Evolutionary conservation across 2,329 filamentous ascomycete species (phyloP).

Genomic region (Penicillium sp.): DNA sequence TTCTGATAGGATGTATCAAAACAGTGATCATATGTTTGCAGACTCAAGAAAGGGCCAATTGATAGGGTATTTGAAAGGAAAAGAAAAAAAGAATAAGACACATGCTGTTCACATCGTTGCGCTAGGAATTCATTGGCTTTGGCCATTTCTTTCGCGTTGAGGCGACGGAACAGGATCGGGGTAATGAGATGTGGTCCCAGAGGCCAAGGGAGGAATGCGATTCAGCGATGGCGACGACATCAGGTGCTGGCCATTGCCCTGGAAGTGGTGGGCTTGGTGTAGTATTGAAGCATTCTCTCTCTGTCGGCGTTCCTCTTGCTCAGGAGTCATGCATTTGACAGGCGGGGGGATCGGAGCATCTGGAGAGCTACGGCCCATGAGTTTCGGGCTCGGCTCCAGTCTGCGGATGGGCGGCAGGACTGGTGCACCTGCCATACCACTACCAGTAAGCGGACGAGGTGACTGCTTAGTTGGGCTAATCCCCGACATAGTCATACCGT

Average conservation of each 20-base stretch:
- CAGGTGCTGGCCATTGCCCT: conserved; percentile 24
- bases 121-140: conserved; percentile 5
- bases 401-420: conserved; percentile 42
- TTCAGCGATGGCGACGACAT: conserved; percentile 36
- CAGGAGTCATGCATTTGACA: conserved; percentile 44
- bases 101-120: background rate
- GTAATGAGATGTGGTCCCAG: conserved; percentile 24
- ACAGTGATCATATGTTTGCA: background rate
- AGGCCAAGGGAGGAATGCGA: conserved; percentile 32
- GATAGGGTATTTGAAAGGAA: background rate
- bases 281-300: conserved; percentile 35
- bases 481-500: conserved; percentile 40
- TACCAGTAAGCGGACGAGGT: conserved; percentile 38
- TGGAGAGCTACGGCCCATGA: conserved; percentile 44
- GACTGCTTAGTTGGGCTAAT: conserved; percentile 49
- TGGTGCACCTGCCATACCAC: conserved; percentile 33
- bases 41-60: background rate
- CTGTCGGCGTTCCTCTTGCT: conserved; percentile 42
- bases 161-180: conserved; percentile 25
- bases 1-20: background rate
- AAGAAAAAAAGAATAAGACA: background rate
- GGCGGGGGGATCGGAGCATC: conserved; percentile 43
- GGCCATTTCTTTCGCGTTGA: conserved; percentile 9
- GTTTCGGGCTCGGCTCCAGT: conserved; percentile 44
- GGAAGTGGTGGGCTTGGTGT: conserved; percentile 16